Conservation (phyloP, 352 stramenopile species). For the Pythium myriotylum region DNA sequence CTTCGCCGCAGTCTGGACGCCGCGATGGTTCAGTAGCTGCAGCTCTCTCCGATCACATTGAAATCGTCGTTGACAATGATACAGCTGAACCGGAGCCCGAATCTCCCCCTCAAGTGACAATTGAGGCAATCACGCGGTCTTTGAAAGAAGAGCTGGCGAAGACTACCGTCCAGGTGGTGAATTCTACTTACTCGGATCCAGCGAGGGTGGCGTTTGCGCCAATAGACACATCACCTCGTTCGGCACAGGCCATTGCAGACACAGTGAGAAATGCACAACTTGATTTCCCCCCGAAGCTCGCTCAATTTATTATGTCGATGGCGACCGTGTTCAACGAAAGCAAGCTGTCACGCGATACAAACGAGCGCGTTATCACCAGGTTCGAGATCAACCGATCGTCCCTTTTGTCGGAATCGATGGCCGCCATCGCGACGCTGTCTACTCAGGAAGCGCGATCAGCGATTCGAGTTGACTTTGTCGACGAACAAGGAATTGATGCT, state of each 20-base stretch:
- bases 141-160: neutral
- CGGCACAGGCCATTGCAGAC: conserved; percentile 4
- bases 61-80: neutral
- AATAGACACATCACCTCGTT: neutral
- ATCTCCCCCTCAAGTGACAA: neutral
- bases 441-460: neutral
- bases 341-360: neutral
- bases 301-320: conserved; percentile 21
- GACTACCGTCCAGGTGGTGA: neutral
- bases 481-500: conserved; percentile 70
- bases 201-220: conserved; percentile 1
- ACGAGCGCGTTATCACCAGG: conserved; percentile 5
- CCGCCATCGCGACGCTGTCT: conserved; percentile 2
- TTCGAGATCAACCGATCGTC: conserved; percentile 6
- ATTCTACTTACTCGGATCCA: conserved; percentile 4
- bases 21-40: neutral
- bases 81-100: neutral
- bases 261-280: conserved; percentile 12
- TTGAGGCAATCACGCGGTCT: neutral
- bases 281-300: conserved; percentile 23
- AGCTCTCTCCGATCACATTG: neutral
- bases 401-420: conserved; percentile 20
- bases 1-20: neutral
- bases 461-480: conserved; percentile 68
- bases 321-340: conserved; percentile 11